Evolutionary conservation across 2,329 filamentous ascomycete species (phyloP).

Genomic region (Cladosporium sp.): DNA sequence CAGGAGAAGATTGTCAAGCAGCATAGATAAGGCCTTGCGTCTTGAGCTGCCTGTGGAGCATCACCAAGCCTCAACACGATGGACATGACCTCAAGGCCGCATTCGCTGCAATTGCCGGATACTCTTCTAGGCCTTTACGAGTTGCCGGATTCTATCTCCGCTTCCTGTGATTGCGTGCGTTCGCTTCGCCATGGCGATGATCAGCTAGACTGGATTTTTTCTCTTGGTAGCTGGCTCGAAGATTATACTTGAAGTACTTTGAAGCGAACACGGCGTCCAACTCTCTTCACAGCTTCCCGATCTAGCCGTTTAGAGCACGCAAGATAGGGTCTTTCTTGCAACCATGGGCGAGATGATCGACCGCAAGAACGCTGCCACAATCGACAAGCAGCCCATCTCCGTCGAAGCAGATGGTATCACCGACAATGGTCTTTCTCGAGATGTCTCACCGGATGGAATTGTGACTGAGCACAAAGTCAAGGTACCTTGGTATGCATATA

Average conservation of each 20-base stretch:
- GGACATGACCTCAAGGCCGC: background rate
- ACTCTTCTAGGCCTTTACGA: background rate
- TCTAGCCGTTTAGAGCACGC: no score
- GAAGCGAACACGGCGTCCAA: no score
- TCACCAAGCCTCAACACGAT: background rate
- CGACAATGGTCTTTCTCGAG: background rate
- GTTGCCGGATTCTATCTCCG: no score
- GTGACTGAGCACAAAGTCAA: background rate
- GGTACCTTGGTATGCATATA: conserved; percentile 24
- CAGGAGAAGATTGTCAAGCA: background rate
- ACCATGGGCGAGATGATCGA: background rate
- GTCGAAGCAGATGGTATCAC: background rate
- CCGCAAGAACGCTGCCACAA: background rate
- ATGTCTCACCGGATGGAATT: background rate
- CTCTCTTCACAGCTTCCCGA: no score
- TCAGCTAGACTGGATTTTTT: background rate
- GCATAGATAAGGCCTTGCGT: background rate
- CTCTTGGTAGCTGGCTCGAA: background rate
- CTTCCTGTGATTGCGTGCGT: conserved; percentile 5
- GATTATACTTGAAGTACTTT: background rate
- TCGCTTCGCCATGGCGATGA: background rate
- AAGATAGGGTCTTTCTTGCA: no score
- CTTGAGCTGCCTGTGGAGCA: background rate
- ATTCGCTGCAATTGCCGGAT: background rate
- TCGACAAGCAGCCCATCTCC: background rate